These are phyloP conservation scores for Biscutella laevigata DNA, from an alignment of 441 rosid genomes.

Conservation along the genomic window DNA sequence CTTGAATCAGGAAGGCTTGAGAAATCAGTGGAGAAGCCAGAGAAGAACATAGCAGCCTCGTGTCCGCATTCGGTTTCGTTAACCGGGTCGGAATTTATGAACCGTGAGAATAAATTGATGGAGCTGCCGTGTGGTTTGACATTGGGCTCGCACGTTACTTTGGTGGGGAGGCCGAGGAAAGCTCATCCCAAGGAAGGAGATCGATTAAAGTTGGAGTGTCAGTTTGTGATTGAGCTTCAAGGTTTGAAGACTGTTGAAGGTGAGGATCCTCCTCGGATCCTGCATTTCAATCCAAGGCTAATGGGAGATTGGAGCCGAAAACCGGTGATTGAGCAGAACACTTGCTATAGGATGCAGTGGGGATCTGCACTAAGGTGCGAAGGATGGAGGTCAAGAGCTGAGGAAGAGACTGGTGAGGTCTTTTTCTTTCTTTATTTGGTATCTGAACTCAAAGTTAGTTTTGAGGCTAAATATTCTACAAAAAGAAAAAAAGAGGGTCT, in stretches of 20 bases:
- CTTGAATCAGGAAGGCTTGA: conserved; percentile 42
- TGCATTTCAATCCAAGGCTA: conserved; percentile 66
- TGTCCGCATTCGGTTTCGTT: conserved; percentile 36
- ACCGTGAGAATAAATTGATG: conserved; percentile 21
- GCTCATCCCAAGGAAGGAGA: conserved; percentile 37
- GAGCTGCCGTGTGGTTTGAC: conserved; percentile 29
- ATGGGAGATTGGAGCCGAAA: conserved; percentile 66
- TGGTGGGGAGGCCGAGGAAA: conserved; percentile 55
- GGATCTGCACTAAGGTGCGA: conserved; percentile 60
- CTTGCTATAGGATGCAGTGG: conserved; percentile 82
- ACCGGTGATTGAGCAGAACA: conserved; percentile 76
- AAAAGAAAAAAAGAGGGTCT: neutral
- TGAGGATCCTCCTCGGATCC: conserved; percentile 68
- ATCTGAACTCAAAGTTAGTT: neutral
- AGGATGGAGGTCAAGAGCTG: conserved; percentile 53
- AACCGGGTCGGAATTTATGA: conserved; percentile 24
- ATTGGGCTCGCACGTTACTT: conserved; percentile 19
- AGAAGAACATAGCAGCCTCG: conserved; percentile 23
- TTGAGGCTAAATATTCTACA: too few relatives aligned
- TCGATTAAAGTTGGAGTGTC: conserved; percentile 19
- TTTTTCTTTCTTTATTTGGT: neutral
- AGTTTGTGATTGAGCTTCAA: conserved; percentile 31
- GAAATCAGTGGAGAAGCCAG: conserved; percentile 21
- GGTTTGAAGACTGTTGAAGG: conserved; percentile 63
- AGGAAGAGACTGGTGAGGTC: conserved; percentile 30